Percentiles rank a stretch among this genome's conserved stretches.
Evolutionary conservation across 2,329 filamentous ascomycete species (phyloP).

Genomic region (Mycogone perniciosa): DNA sequence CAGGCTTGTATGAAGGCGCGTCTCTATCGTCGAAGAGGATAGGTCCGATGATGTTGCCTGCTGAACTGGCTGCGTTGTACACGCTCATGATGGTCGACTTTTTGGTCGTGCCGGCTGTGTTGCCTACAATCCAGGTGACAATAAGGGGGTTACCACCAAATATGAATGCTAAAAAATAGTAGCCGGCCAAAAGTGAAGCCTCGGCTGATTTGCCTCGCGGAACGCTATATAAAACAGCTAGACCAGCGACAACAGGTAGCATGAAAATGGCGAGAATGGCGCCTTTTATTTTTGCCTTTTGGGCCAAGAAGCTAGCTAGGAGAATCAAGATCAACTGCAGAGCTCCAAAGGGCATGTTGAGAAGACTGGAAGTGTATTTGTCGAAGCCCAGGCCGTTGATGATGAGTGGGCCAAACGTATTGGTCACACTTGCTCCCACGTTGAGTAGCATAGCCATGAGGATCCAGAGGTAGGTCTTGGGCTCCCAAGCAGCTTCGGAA

Average conservation of each 20-base stretch:
- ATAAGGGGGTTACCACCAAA: slow-evolving; percentile 61
- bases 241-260: slow-evolving; percentile 54
- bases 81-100: slow-evolving; percentile 58
- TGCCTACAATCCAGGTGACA: slow-evolving; percentile 62
- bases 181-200: slow-evolving; percentile 47
- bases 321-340: slow-evolving; percentile 56
- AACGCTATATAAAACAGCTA: slow-evolving; percentile 49
- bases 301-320: slow-evolving; percentile 50
- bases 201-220: slow-evolving; percentile 34
- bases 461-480: slow-evolving; percentile 54
- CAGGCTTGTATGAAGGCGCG: slow-evolving; percentile 52
- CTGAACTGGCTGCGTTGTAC: slow-evolving; percentile 55
- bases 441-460: slow-evolving; percentile 56
- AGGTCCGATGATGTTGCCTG: slow-evolving; percentile 62
- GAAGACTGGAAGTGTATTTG: slow-evolving; percentile 49
- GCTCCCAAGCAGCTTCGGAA: slow-evolving; percentile 41
- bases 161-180: slow-evolving; percentile 61
- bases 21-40: slow-evolving; percentile 53
- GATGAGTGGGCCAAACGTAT: slow-evolving; percentile 60
- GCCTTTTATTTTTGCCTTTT: slow-evolving; percentile 51
- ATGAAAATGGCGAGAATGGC: slow-evolving; percentile 47
- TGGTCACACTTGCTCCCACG: slow-evolving; percentile 56
- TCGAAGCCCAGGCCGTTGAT: slow-evolving; percentile 54
- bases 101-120: slow-evolving; percentile 62
- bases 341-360: slow-evolving; percentile 62